Conservation (phyloP, 179 eudicot genomes). For the Spergularia azorica region DNA sequence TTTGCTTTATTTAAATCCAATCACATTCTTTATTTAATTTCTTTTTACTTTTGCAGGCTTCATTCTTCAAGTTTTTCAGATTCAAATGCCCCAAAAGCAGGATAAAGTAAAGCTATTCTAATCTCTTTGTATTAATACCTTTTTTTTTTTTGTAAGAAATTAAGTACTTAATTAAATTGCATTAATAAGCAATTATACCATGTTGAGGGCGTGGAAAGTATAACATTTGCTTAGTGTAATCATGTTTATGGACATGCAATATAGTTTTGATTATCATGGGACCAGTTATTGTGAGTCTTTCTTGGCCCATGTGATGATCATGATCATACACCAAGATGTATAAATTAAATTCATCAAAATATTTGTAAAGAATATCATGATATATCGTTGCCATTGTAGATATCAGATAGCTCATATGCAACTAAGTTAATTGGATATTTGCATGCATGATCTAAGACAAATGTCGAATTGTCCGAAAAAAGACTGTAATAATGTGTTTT, state of each 20-base stretch:
- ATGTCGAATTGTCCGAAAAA: too few relatives aligned
- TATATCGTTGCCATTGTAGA: background rate
- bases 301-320: constrained; percentile 26
- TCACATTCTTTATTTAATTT: background rate
- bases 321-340: constrained; percentile 1
- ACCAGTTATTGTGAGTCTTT: constrained; percentile 5
- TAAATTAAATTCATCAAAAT: background rate
- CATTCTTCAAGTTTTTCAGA: background rate
- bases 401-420: too few relatives aligned
- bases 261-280: constrained; percentile 19
- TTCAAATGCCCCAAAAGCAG: constrained; percentile 24
- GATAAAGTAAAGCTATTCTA: constrained; percentile 23
- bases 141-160: background rate
- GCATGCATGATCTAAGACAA: too few relatives aligned
- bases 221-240: constrained; percentile 24
- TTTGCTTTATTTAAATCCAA: constrained; percentile 17
- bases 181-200: constrained; percentile 12
- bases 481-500: background rate
- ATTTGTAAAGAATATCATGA: background rate
- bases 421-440: too few relatives aligned
- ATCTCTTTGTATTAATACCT: constrained; percentile 12
- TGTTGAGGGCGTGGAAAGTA: constrained; percentile 32
- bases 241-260: constrained; percentile 35
- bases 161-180: background rate
- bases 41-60: constrained; percentile 8